Percentiles rank a stretch among this genome's conserved stretches.
Conservation (phyloP, 2,329 filamentous ascomycete species). For the Orbilia brochopaga region DNA sequence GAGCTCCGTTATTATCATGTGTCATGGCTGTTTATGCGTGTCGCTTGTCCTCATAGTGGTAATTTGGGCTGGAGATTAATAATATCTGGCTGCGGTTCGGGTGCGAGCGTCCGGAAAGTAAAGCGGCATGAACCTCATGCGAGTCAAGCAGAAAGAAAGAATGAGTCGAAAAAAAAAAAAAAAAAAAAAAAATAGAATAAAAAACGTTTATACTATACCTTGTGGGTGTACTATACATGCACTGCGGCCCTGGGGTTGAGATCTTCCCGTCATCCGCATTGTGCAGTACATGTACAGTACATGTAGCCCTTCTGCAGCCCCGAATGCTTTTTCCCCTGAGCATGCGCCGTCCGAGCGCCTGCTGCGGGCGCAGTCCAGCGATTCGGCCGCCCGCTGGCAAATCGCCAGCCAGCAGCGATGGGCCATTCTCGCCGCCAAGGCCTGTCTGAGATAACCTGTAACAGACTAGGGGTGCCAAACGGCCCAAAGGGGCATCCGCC, state of each 20-base stretch:
- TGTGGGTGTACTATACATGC: neutral
- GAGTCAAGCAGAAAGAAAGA: neutral
- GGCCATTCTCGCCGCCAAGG: conserved; percentile 30
- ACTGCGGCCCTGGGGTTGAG: neutral
- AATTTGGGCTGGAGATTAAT: conserved; percentile 5
- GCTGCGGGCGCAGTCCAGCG: conserved; percentile 24
- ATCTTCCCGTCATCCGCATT: neutral
- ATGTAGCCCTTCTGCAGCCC: too few relatives aligned
- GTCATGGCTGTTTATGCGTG: neutral
- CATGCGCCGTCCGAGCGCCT: conserved; percentile 32
- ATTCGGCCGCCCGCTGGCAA: conserved; percentile 19
- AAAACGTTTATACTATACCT: too few relatives aligned
- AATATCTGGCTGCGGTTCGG: conserved; percentile 2
- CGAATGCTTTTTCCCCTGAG: neutral
- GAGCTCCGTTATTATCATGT: neutral
- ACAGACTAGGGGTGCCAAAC: conserved; percentile 47
- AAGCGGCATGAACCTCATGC: conserved; percentile 8
- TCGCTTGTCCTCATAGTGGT: neutral
- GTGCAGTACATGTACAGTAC: conserved; percentile 16
- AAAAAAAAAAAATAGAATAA: too few relatives aligned
- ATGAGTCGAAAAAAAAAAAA: too few relatives aligned
- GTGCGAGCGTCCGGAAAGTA: conserved; percentile 1
- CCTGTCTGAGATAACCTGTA: conserved; percentile 50
- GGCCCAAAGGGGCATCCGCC: conserved; percentile 25
- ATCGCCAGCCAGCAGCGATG: conserved; percentile 37